phyloP scores from a whole-genome alignment of 2,329 filamentous ascomycete species.

The Ophiocordyceps australis region DNA sequence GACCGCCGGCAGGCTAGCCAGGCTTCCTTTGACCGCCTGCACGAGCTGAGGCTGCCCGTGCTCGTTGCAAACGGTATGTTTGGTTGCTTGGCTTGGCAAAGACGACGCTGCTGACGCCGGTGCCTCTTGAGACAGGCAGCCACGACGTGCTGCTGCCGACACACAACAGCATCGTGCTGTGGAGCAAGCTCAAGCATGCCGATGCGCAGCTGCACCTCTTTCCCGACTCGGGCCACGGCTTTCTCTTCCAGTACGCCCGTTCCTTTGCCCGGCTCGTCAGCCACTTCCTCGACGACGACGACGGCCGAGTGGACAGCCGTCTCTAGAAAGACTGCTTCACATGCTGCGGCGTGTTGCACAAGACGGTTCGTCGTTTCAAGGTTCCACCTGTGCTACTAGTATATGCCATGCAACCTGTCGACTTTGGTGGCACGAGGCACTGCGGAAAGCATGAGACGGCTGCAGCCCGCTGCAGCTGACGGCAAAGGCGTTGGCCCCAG shows the following conservation, averaged over 20 bases:
- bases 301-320: constrained; percentile 1
- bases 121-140: constrained; percentile 7
- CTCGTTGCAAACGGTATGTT: constrained; percentile 19
- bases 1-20: constrained; percentile 13
- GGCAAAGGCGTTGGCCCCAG: no score
- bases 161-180: constrained; percentile 18
- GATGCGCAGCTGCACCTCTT: constrained; percentile 14
- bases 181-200: constrained; percentile 13
- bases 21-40: constrained; percentile 14
- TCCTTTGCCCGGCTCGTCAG: constrained; percentile 14
- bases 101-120: neutral
- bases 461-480: no score
- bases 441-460: no score
- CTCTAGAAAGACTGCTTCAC: no score
- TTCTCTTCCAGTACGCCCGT: constrained; percentile 14
- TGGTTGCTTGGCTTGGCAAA: neutral
- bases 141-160: constrained; percentile 16
- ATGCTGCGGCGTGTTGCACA: no score
- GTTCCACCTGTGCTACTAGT: no score
- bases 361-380: no score
- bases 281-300: constrained; percentile 8
- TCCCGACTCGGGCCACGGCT: constrained; percentile 17
- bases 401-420: no score
- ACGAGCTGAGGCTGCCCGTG: constrained; percentile 15
- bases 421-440: no score